Base-by-base conservation (phyloP, 345 rosid species). In the Eucalyptus microcorys region DNA sequence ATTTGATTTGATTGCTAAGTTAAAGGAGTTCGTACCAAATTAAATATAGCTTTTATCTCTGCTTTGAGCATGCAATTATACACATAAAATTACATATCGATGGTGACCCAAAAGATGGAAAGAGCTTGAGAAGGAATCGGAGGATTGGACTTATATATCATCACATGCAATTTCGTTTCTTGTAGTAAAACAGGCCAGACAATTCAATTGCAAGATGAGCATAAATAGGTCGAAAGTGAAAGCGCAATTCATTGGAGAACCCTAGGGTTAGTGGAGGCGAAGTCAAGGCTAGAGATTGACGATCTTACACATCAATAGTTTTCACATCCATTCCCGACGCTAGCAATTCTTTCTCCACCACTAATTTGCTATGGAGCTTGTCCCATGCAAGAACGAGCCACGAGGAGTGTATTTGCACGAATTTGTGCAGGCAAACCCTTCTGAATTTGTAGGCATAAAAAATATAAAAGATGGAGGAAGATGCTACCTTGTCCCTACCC, bases 401-500 rank as follows among this genome's bases (percentile, higher is more conserved):
- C 61, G 45, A 40, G 66, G 86, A 86, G 87, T 87, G 13, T 45
- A 26, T 49, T 87, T 87, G 55, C 90, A 90, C 91, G 80, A 43
- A 87, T 91, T 85, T 59, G 89, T 24, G 24, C 30, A 15, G 79
- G 85, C 90, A 89, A 15, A 49, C 45, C 89, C 88, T 90, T 68
- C 81, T 42, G 90, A 87, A 85, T 50, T 86, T 27, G 14, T 37
- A 88, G 32, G 30, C 86, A 13, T 42, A 32, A 87, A 87, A 45
- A 79, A 53, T 50, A 50, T 27, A 57, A 4, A n/a, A 64, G 76
- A 88, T 88, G 86, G 89, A 61, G 89, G 83, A 45, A 87, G 87
- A 89, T 89, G 83, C 84, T 61, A 48, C 76, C 17, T 64, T 53
- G 91, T 88, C 92, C 90, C 89, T 86, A 42, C 86, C 57, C 12